These are phyloP conservation scores for Colletotrichum magnum DNA, from an alignment of 2,329 filamentous ascomycete genomes.

Conservation along the genomic window DNA sequence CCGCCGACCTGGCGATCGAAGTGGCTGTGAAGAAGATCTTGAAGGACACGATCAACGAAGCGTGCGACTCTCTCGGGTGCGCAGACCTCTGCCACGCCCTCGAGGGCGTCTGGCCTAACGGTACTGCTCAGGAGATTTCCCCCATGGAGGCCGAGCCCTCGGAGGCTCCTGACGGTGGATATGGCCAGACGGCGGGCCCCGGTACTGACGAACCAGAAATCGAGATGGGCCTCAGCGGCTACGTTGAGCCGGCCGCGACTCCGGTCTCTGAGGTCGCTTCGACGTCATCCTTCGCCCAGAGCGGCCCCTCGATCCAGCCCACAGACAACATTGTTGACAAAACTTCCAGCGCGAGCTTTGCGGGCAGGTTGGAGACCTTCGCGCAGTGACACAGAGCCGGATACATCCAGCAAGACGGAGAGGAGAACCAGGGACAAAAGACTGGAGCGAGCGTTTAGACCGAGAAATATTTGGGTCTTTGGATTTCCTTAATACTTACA, in stretches of 20 bases:
- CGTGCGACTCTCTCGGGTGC: not conserved
- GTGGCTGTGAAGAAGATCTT: slow-evolving; percentile 10
- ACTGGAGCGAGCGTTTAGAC: not conserved
- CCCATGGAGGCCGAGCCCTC: not conserved
- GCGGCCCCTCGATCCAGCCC: not conserved
- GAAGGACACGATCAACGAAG: slow-evolving; percentile 1
- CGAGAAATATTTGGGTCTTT: no score
- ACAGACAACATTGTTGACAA: not conserved
- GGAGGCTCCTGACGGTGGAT: not conserved
- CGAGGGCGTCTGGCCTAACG: not conserved
- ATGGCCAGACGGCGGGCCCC: not conserved
- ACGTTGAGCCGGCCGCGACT: not conserved
- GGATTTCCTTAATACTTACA: no score
- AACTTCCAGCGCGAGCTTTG: not conserved
- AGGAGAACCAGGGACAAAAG: not conserved
- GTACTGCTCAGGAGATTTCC: not conserved
- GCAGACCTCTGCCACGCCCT: not conserved
- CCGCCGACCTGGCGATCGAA: slow-evolving; percentile 15
- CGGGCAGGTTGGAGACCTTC: not conserved
- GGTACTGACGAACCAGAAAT: not conserved
- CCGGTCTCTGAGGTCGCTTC: not conserved
- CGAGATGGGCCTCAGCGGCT: not conserved
- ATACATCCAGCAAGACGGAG: not conserved
- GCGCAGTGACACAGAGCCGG: not conserved
- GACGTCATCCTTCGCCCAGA: not conserved